Evolutionary conservation across 2,329 filamentous ascomycete genomes (phyloP).

Genomic region (Xylariaceae sp.): DNA sequence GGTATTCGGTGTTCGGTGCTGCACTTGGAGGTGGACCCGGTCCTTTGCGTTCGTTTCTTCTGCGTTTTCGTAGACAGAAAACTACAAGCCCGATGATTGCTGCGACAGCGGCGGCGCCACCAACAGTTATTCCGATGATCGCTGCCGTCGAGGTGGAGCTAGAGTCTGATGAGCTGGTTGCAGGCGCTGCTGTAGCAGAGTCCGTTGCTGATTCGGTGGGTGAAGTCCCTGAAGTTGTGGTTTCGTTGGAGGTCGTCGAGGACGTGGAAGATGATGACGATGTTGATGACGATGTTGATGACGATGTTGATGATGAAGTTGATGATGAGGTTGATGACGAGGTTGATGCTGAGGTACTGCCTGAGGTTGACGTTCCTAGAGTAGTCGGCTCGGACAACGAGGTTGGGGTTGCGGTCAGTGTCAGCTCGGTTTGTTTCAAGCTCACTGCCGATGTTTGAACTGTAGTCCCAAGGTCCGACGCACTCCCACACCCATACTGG

Average conservation of each 20-base stretch:
- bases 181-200: slow-evolving; percentile 3
- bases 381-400: slow-evolving; percentile 38
- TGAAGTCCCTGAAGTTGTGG: slow-evolving; percentile 4
- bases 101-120: slow-evolving; percentile 44
- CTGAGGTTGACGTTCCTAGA: slow-evolving; percentile 29
- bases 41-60: slow-evolving; percentile 35
- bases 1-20: slow-evolving; percentile 32
- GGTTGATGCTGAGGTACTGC: slow-evolving; percentile 16
- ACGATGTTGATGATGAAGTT: slow-evolving; percentile 2
- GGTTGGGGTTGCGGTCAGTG: slow-evolving; percentile 35
- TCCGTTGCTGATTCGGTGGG: slow-evolving; percentile 1
- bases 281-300: slow-evolving; percentile 7
- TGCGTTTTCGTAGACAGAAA: slow-evolving; percentile 41
- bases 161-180: slow-evolving; percentile 1
- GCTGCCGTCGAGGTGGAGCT: slow-evolving; percentile 33
- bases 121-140: slow-evolving; percentile 51
- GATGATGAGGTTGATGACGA: slow-evolving; percentile 11
- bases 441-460: slow-evolving; percentile 39
- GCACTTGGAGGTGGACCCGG: slow-evolving; percentile 32
- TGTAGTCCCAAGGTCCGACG: slow-evolving; percentile 42
- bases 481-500: slow-evolving; percentile 54
- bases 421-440: slow-evolving; percentile 36
- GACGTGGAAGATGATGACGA: slow-evolving; percentile 13
- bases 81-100: slow-evolving; percentile 37
- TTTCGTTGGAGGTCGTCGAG: slow-evolving; percentile 1